Evolutionary conservation across 805 yeast species (phyloP), one percentile per base, ranked within the genome.

Genomic region (Tetrapisispora pingtungensis): DNA sequence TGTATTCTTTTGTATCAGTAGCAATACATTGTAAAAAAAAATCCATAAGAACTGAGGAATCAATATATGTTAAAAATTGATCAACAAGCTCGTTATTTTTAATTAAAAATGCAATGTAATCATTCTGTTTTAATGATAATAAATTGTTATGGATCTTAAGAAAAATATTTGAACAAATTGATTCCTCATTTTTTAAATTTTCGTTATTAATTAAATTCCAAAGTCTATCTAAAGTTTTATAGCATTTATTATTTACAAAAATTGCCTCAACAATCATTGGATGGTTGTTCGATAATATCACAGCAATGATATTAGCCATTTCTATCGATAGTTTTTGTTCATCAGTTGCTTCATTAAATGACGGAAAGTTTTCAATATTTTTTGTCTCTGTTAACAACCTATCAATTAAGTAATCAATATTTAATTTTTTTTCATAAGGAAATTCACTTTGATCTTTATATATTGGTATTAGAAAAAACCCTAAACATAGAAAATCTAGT

Each of bases 261-360:
- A 90, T 76, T 1, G 94, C 79, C 55, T 90, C 96, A 2, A 93
- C 82, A 19, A 90, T 70, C 4, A 90, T 77, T 96, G 96, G 89
- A 17, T 85, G 86, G 59, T 89, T 96, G 8, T 88, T 80, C n/a
- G 89, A 76, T 40, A 90, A 70, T 20, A 90, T 81, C 58, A 90
- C 97, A 0, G 96, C 81, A 14, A 60, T 58, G 2, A 55, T 44
- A 15, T 31, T 26, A 12, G 15, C 18, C 4, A 28, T 19, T 15
- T 38, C 36, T 15, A 28, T 28, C 17, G 33, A 10, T 15, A 6
- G 3, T 7, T 26, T 20, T 26, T 32, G 33, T 18, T 40, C 24
- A 5, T n/a, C 13, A 13, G 36, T 28, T 3, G 10, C 8, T 3
- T 33, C 26, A 12, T 33, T 22, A 14, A 19, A 3, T n/a, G 42